phyloP scores from a whole-genome alignment of 2,329 filamentous ascomycete genomes.

The Pseudogymnoascus sp. region DNA sequence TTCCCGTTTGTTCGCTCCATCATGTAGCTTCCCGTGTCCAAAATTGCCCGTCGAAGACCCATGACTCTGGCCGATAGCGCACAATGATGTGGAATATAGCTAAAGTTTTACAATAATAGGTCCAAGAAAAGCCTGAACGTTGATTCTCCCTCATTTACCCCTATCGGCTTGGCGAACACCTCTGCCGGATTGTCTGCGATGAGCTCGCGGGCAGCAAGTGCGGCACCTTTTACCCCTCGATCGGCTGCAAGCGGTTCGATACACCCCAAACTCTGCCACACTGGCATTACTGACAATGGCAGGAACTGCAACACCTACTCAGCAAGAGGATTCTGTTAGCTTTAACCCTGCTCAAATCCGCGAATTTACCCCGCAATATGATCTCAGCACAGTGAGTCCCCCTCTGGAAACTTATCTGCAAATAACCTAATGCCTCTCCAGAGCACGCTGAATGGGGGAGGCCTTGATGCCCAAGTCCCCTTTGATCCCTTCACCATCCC shows the following conservation, averaged over 20 bases:
- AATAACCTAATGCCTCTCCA: conserved; percentile 17
- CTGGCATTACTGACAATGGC: conserved; percentile 10
- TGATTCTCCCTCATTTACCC: conserved; percentile 92
- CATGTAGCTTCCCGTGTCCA: neutral
- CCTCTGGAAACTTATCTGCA: neutral
- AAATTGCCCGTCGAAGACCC: neutral
- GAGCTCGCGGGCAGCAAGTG: conserved; percentile 83
- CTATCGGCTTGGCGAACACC: conserved; percentile 42
- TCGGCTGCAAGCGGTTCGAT: conserved; percentile 35
- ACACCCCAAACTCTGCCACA: neutral
- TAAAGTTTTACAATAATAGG: conserved; percentile 27
- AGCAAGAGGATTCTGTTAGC: conserved; percentile 33
- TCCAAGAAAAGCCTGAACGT: conserved; percentile 80
- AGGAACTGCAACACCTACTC: conserved; percentile 31
- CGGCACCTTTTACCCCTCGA: conserved; percentile 76
- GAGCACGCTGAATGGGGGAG: conserved; percentile 40
- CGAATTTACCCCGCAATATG: conserved; percentile 55
- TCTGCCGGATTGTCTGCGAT: conserved; percentile 63
- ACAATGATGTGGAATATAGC: neutral
- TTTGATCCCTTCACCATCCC: conserved; percentile 62
- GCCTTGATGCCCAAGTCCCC: conserved; percentile 41
- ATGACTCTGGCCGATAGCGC: neutral
- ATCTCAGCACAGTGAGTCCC: conserved; percentile 43
- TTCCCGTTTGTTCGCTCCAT: neutral
- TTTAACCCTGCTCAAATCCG: conserved; percentile 52